A percentile compares a stretch with the other conserved stretches of the same genome.
These are phyloP conservation scores for Teratosphaeria gauchensis DNA, from an alignment of 2,329 filamentous ascomycete species.

Conservation along the genomic window DNA sequence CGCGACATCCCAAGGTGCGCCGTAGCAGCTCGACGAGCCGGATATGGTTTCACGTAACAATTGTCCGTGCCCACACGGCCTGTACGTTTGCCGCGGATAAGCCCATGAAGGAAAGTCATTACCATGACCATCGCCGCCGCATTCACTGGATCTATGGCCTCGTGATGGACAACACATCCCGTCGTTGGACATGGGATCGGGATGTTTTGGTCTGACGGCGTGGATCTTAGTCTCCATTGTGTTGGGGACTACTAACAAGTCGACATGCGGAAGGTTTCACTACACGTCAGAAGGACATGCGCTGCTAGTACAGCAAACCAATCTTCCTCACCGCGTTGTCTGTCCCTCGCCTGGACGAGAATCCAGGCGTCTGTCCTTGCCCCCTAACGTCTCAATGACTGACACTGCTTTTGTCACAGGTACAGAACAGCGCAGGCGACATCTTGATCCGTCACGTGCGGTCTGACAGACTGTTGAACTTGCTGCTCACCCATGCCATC, in stretches of 20 bases:
- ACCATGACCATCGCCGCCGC: background rate
- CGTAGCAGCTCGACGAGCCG: background rate
- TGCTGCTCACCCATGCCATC: background rate
- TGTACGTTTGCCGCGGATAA: too few relatives aligned
- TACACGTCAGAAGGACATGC: background rate
- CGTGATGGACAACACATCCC: background rate
- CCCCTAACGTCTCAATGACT: background rate
- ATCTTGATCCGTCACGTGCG: background rate
- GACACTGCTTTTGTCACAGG: background rate
- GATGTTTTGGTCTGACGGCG: background rate
- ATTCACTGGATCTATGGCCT: background rate
- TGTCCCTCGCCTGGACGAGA: background rate
- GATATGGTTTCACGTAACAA: background rate
- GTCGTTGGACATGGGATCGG: background rate
- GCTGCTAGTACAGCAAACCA: background rate
- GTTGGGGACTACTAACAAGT: background rate
- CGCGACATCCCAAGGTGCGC: background rate
- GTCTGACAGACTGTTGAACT: background rate
- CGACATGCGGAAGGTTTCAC: background rate
- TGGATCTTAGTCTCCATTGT: background rate
- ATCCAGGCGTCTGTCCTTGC: background rate
- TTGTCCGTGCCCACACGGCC: too few relatives aligned
- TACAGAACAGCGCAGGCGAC: background rate
- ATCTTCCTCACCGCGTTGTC: background rate
- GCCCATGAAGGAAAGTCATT: background rate